Evolutionary conservation across 495 filamentous ascomycete species (phyloP).

Genomic region (Xylaria scruposa): DNA sequence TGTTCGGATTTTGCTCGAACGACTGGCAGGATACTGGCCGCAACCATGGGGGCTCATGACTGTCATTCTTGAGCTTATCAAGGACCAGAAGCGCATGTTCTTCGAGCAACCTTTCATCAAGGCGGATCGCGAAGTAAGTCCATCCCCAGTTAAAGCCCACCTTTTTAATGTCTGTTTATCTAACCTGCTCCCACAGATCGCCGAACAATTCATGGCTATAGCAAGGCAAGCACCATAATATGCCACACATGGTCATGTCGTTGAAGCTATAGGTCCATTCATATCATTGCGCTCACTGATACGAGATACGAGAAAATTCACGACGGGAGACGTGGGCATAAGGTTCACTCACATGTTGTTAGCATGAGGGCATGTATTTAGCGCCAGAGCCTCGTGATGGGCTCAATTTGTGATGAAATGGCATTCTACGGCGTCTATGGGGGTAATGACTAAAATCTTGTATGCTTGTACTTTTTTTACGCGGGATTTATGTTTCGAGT

Average conservation of each 20-base stretch:
- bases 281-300: background rate
- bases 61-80: slow-evolving; percentile 86
- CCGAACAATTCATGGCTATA: slow-evolving; percentile 49
- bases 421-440: slow-evolving; percentile 30
- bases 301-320: slow-evolving; percentile 13
- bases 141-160: slow-evolving; percentile 22
- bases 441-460: slow-evolving; percentile 24
- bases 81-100: slow-evolving; percentile 87
- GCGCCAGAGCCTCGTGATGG: slow-evolving; percentile 11
- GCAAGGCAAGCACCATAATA: slow-evolving; percentile 40
- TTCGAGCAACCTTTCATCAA: slow-evolving; percentile 94
- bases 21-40: slow-evolving; percentile 86
- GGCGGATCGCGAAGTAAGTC: slow-evolving; percentile 77
- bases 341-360: slow-evolving; percentile 1
- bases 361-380: slow-evolving; percentile 13
- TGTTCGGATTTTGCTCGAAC: slow-evolving; percentile 83
- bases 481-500: background rate
- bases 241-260: background rate
- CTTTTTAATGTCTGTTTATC: background rate
- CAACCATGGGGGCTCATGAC: slow-evolving; percentile 97
- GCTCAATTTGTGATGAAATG: slow-evolving; percentile 16
- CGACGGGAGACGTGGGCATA: slow-evolving; percentile 6
- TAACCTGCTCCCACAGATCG: slow-evolving; percentile 43
- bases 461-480: slow-evolving; percentile 7
- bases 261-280: slow-evolving; percentile 2